Base-by-base conservation (phyloP, 352 stramenopile species). In the Globisporangium carolinianum region DNA sequence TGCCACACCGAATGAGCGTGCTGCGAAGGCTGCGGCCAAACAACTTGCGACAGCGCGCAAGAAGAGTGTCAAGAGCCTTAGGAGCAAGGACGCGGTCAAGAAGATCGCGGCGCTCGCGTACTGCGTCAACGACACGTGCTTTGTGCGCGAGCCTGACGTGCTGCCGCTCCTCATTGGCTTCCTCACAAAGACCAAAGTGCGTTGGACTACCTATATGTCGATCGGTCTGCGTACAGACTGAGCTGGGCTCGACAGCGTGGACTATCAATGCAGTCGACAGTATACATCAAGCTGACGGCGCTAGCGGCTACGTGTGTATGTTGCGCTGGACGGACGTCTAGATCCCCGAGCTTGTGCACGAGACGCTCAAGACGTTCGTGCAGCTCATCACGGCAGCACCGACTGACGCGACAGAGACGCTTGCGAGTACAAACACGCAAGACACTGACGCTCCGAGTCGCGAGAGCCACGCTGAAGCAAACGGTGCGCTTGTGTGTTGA, bases 51-150 rank as follows among this genome's bases (percentile, higher is more conserved):
- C 64, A 55, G 52, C 73, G 24, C 73, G 67, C 64, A 91, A 86
- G 42, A 86, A 77, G 55, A 75, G 83, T 45, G 45, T 63, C 56
- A 87, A 86, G 58, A 71, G 73, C 38, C 64, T 91, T 15, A 89
- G 87, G 53, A 58, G 71, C n/a, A 91, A 87, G 70, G 78, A 91
- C 56, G 42, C 63, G 0, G 67, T 43, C 50, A 91, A 86, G 62
- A 91, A 87, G 39, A 66, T 73, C 10, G 76, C 87, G n/a, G 78
- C 68, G 0, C 53, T 84, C 10, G 66, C 55, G 15, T 87, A 79
- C 55, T 87, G 76, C 35, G 65, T 61, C 3, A 65, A 82, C 47
- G 69, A 86, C 47, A 69, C 80, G 14, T 51, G 55, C 36, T 91
- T 89, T 55, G 71, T 91, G 41, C 67, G 85, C 6, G 70, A 91